phyloP scores from a whole-genome alignment of 345 rosid genomes.

The Populus alba region DNA sequence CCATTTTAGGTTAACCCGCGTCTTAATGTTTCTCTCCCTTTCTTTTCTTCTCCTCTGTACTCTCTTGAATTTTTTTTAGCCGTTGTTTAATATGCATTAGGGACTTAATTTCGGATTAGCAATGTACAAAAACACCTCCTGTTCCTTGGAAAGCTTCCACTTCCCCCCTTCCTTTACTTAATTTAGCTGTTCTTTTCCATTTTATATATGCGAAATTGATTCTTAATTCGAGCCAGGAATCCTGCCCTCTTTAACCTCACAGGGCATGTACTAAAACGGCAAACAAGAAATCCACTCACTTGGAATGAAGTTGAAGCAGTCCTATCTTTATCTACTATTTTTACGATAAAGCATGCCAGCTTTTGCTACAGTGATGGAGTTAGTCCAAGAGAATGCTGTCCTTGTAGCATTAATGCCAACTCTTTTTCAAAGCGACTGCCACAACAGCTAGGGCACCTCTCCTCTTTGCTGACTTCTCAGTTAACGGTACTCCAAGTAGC shows the following conservation, averaged over 20 bases:
- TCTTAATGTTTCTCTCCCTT: constrained; percentile 10
- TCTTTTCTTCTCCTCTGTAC: not conserved
- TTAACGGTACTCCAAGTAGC: not conserved
- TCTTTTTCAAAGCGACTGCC: not conserved
- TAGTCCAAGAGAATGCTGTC: not conserved
- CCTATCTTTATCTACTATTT: constrained; percentile 10
- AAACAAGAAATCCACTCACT: constrained; percentile 31
- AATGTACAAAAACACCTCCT: constrained; percentile 62
- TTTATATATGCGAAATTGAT: constrained; percentile 25
- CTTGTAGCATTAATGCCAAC: not conserved
- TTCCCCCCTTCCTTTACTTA: not conserved
- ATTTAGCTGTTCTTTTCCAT: not conserved
- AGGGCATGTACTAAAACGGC: constrained; percentile 34
- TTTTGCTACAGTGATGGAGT: constrained; percentile 12
- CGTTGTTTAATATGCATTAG: constrained; percentile 38
- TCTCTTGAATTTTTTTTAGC: constrained; percentile 12
- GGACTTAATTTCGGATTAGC: constrained; percentile 36
- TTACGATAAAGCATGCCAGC: constrained; percentile 27
- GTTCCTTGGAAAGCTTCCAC: constrained; percentile 32
- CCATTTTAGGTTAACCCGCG: constrained; percentile 34
- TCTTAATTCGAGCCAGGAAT: constrained; percentile 44
- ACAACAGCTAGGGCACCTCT: not conserved
- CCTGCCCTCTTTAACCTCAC: constrained; percentile 47
- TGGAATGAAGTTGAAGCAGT: not conserved
- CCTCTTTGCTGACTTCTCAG: not conserved